Percentiles rank a stretch among this genome's conserved stretches.
phyloP scores from a whole-genome alignment of 2,329 filamentous ascomycete species.

The Aureobasidium pullulans region DNA sequence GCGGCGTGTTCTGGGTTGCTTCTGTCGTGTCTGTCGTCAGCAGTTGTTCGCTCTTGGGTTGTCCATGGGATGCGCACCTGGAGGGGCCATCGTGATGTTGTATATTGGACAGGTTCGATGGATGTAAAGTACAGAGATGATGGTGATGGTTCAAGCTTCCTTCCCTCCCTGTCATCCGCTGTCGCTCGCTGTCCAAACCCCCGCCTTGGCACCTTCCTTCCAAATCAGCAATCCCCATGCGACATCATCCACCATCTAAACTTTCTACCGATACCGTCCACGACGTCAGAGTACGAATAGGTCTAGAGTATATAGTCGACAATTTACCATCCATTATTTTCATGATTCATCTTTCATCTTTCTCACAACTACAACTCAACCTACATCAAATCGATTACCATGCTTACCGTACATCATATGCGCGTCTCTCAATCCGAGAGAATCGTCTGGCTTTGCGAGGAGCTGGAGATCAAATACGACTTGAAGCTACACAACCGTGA shows the following conservation, averaged over 20 bases:
- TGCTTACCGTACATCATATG: constrained; percentile 32
- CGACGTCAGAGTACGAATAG: background rate
- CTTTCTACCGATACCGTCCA: background rate
- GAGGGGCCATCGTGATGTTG: background rate
- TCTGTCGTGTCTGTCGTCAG: background rate
- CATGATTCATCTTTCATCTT: background rate
- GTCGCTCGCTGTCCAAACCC: background rate
- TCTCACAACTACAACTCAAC: background rate
- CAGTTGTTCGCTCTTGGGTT: background rate
- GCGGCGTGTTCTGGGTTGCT: constrained; percentile 31
- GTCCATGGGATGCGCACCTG: background rate
- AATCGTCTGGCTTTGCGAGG: constrained; percentile 58
- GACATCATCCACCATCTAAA: background rate
- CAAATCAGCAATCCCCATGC: background rate
- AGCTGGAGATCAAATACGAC: constrained; percentile 50
- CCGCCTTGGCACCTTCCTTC: background rate
- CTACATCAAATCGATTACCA: constrained; percentile 19
- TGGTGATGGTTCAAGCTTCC: background rate
- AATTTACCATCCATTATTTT: too few relatives aligned
- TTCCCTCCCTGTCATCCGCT: background rate
- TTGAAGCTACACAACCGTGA: constrained; percentile 40
- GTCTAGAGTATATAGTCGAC: background rate
- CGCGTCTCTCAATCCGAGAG: constrained; percentile 55
- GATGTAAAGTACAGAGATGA: background rate
- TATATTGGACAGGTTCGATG: background rate